Evolutionary conservation across 345 rosid species (phyloP).

Genomic region (Citrus australasica): DNA sequence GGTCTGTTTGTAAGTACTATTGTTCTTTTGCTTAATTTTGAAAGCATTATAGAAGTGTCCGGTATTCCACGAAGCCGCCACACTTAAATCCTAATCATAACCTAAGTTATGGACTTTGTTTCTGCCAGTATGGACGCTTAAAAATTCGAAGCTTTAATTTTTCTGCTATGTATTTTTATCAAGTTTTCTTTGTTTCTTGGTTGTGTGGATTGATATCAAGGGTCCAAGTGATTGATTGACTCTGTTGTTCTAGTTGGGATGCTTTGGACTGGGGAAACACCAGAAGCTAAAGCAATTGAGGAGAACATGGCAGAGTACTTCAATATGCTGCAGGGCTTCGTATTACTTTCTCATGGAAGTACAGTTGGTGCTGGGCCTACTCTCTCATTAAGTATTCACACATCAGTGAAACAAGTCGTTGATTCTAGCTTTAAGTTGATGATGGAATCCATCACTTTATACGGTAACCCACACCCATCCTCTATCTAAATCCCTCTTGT

Average conservation of each 20-base stretch:
- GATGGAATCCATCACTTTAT: slow-evolving; percentile 63
- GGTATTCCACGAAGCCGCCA: background rate
- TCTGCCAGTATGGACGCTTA: background rate
- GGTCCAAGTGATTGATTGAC: slow-evolving; percentile 3
- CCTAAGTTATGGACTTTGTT: background rate
- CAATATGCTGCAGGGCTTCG: slow-evolving; percentile 76
- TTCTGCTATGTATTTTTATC: background rate
- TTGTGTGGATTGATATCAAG: background rate
- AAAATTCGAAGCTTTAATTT: background rate
- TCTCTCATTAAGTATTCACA: slow-evolving; percentile 59
- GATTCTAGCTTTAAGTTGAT: slow-evolving; percentile 82
- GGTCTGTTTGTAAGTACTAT: too few relatives aligned
- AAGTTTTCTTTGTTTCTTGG: background rate
- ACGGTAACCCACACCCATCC: slow-evolving; percentile 32
- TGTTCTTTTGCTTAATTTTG: too few relatives aligned
- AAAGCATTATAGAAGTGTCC: too few relatives aligned
- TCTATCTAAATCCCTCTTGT: background rate
- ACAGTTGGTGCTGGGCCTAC: slow-evolving; percentile 82
- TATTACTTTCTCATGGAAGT: slow-evolving; percentile 76
- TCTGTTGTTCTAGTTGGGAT: slow-evolving; percentile 60
- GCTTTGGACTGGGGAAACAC: slow-evolving; percentile 79
- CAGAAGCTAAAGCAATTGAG: slow-evolving; percentile 61
- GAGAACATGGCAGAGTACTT: slow-evolving; percentile 69
- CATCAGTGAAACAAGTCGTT: slow-evolving; percentile 65
- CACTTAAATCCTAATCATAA: background rate